Percentiles rank a stretch among this genome's conserved stretches.
phyloP scores from a whole-genome alignment of 345 rosid species.

The Eucalyptus pauciflora region DNA sequence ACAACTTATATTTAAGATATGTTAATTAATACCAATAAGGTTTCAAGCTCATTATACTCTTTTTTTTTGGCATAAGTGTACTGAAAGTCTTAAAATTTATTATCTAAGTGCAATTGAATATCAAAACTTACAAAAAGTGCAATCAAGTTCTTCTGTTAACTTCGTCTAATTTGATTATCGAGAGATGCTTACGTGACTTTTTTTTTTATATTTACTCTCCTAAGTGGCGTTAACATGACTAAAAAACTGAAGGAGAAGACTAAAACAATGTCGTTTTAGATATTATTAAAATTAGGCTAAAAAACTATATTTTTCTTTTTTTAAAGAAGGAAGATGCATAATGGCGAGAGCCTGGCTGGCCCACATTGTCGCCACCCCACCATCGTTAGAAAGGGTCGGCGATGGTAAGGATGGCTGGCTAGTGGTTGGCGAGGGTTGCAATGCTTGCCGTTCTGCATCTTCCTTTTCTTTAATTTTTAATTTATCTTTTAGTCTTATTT shows the following conservation, averaged over 20 bases:
- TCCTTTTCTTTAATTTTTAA: too few species aligned
- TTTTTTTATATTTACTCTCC: not conserved
- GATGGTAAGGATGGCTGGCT: not conserved
- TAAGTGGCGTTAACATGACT: not conserved
- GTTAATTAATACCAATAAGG: not conserved
- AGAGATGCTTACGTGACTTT: not conserved
- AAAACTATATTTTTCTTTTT: too few species aligned
- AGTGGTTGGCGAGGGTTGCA: not conserved
- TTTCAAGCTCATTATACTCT: not conserved
- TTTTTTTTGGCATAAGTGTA: not conserved
- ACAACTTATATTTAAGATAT: not conserved
- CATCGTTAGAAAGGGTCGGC: too few species aligned
- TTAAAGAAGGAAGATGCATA: not conserved
- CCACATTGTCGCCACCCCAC: not conserved
- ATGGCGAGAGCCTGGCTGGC: not conserved
- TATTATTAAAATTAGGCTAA: too few species aligned
- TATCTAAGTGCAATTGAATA: not conserved
- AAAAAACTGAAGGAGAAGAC: not conserved
- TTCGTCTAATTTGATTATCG: not conserved
- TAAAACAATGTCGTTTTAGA: not conserved
- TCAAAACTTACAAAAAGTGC: too few species aligned
- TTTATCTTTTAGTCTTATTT: too few species aligned
- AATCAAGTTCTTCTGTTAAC: too few species aligned
- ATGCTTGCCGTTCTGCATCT: rapidly evolving
- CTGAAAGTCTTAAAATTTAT: not conserved